A percentile compares a stretch with the other conserved stretches of the same genome.
Evolutionary conservation across 441 rosid species (phyloP).

Genomic region (Capsella rubella): DNA sequence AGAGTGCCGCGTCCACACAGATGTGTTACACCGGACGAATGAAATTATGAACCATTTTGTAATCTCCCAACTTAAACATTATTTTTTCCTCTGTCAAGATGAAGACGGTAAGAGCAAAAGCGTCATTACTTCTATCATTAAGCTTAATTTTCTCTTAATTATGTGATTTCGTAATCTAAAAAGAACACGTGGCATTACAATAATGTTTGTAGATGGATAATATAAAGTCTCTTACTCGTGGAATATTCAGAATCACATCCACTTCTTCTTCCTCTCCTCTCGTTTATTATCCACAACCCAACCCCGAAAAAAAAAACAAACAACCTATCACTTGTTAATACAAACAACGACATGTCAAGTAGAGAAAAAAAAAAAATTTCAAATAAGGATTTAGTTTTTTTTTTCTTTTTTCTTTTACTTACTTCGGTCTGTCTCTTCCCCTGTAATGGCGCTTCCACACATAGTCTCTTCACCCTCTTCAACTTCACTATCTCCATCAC

Average conservation of each 20-base stretch:
- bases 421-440: neutral
- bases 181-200: constrained; percentile 28
- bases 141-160: neutral
- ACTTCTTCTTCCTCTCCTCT: constrained; percentile 41
- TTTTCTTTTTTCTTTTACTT: neutral
- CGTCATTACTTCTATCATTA: too few species aligned
- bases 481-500: constrained; percentile 38
- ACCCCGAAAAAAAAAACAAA: neutral
- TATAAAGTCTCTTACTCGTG: constrained; percentile 19
- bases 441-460: constrained; percentile 46
- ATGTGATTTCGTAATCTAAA: neutral
- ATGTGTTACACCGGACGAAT: neutral
- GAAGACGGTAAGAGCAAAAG: too few species aligned
- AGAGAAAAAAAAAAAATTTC: neutral
- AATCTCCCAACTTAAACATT: too few species aligned
- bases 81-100: too few species aligned
- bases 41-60: neutral
- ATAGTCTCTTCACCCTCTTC: constrained; percentile 42
- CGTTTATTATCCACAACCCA: constrained; percentile 41
- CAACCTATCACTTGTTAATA: constrained; percentile 15
- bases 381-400: neutral
- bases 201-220: constrained; percentile 31
- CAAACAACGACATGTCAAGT: too few species aligned
- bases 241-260: constrained; percentile 37
- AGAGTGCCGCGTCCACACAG: neutral